Evolutionary conservation across 768 basidiomycete species (phyloP), one percentile per base, ranked within the genome.

Genomic region (Lyophyllum atratum): DNA sequence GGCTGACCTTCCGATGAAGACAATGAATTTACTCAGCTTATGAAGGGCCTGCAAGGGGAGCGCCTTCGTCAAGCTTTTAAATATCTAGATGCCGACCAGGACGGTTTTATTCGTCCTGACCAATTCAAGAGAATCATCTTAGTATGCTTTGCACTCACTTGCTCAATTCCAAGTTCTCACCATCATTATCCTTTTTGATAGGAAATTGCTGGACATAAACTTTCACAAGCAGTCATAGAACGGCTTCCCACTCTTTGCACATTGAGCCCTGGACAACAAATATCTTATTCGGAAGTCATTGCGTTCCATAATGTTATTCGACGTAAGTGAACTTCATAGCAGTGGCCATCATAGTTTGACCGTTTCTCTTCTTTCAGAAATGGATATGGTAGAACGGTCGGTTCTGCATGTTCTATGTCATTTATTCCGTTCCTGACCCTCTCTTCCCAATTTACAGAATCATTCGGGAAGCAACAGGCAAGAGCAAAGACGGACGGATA

Each of bases 41-140:
- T 99, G 93, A 98, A 98, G 74, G 96, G 95, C 42, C 83, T 98
- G 54, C 97, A 98, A 76, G 97, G 95, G 67, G 97, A 99, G 74
- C 88, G 97, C 29, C 79, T 99, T 53, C 90, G 97, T 59, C 97
- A 99, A 75, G 90, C 95, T 24, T 99, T 98, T 80, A 90, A 86
- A 75, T 85, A 87, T 73, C 81, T 98, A 68, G 96, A 98, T 73
- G 76, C 80, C 48, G 90, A 96, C 68, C 85, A 90, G 68, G 92
- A 96, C 68, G 97, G 97, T 44, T 93, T 96, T 75, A 98, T 99
- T 73, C 80, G 78, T 61, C 92, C 95, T 17, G 92, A 93, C 51
- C 87, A 98, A 68, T 98, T 98, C 76, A 94, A 97, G 71, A 85
- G 84, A 61, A 98, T 98, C 69, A 93, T 99, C 69, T 73, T 95